These are phyloP conservation scores for Geotrichum cucujoidarum DNA, from an alignment of 1,139 yeast species.

Conservation along the genomic window DNA sequence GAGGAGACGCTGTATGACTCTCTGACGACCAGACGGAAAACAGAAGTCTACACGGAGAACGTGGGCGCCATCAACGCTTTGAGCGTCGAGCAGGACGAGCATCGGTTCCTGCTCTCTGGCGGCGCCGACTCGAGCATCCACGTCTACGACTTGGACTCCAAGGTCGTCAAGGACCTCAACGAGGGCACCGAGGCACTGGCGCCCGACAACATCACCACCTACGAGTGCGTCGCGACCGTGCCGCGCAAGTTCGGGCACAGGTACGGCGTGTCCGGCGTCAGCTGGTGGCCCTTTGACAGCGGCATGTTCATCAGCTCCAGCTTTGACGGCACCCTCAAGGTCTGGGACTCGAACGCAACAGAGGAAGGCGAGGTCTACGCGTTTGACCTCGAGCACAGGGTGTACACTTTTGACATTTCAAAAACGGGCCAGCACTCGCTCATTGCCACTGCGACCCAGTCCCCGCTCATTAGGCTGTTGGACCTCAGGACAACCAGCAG, in stretches of 20 bases:
- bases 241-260: constrained; percentile 56
- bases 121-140: constrained; percentile 67
- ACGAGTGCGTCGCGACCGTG: constrained; percentile 28
- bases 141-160: constrained; percentile 21
- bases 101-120: constrained; percentile 58
- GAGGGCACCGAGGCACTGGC: constrained; percentile 8
- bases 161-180: constrained; percentile 5
- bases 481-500: constrained; percentile 69
- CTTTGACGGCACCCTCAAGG: constrained; percentile 68
- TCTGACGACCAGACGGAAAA: constrained; percentile 13
- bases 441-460: constrained; percentile 68
- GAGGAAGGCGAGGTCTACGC: constrained; percentile 51
- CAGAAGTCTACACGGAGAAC: constrained; percentile 24
- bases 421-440: constrained; percentile 45
- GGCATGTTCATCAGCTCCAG: constrained; percentile 84
- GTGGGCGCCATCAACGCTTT: constrained; percentile 57
- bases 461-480: constrained; percentile 60
- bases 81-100: constrained; percentile 52
- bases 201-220: constrained; percentile 9
- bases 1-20: constrained; percentile 5
- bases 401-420: constrained; percentile 40
- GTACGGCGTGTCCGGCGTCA: constrained; percentile 66
- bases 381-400: constrained; percentile 47
- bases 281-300: constrained; percentile 88
- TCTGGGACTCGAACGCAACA: constrained; percentile 75